phyloP scores from a whole-genome alignment of 2,329 filamentous ascomycete genomes.

The Thermoascus crustaceus region DNA sequence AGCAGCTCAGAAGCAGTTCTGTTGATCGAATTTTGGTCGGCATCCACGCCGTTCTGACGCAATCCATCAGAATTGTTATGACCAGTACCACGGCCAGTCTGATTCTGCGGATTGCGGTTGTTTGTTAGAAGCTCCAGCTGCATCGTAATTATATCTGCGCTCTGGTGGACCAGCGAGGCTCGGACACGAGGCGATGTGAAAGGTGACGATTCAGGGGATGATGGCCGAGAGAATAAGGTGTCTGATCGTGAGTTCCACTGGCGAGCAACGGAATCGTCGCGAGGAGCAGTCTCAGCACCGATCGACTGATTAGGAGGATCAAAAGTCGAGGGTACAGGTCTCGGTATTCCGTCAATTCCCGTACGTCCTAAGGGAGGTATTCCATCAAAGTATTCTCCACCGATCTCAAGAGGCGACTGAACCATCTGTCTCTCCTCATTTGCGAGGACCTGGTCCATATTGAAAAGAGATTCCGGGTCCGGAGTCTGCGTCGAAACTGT shows the following conservation, averaged over 20 bases:
- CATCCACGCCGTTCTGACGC: conserved; percentile 9
- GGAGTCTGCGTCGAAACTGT: conserved; percentile 8
- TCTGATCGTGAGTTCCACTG: conserved; percentile 29
- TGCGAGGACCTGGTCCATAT: conserved; percentile 15
- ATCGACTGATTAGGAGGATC: conserved; percentile 7
- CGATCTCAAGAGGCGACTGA: conserved; percentile 32
- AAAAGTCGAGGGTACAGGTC: conserved; percentile 10
- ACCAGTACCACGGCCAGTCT: conserved; percentile 6
- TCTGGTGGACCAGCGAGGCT: conserved; percentile 36
- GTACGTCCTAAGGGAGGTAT: conserved; percentile 18
- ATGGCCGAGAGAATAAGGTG: conserved; percentile 32
- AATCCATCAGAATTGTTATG: conserved; percentile 9
- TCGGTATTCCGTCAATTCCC: conserved; percentile 9
- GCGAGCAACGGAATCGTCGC: conserved; percentile 8
- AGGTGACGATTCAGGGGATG: conserved; percentile 34
- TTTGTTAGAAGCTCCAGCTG: conserved; percentile 34
- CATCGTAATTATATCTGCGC: conserved; percentile 38
- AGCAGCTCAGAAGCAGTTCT: conserved; percentile 22
- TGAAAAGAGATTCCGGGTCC: conserved; percentile 13
- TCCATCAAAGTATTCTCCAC: conserved; percentile 23
- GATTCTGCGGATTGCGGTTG: conserved; percentile 19
- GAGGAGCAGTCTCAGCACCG: conserved; percentile 8
- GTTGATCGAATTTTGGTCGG: conserved; percentile 22
- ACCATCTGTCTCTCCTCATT: conserved; percentile 31
- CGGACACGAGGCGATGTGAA: conserved; percentile 34